Conservation (phyloP, 2,329 filamentous ascomycete genomes). For the Stromatinia cepivora region DNA sequence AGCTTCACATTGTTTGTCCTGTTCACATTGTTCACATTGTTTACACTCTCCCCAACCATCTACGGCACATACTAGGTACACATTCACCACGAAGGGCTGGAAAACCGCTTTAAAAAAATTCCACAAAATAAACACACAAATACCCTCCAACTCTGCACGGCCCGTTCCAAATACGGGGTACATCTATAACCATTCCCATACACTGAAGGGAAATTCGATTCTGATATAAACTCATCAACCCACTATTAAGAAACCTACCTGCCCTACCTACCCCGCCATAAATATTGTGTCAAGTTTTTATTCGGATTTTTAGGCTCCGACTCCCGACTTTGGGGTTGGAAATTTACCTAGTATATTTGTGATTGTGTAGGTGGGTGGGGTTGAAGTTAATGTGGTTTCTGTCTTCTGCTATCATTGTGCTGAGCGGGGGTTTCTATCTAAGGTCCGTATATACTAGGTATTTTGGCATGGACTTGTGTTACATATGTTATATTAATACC, state of each 20-base stretch:
- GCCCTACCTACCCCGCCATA: background rate
- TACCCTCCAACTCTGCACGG: background rate
- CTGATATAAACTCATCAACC: background rate
- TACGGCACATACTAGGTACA: too few relatives aligned
- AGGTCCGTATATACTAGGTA: too few relatives aligned
- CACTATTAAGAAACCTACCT: background rate
- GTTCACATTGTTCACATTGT: too few relatives aligned
- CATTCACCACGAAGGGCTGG: too few relatives aligned
- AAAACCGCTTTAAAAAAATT: too few relatives aligned
- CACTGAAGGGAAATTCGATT: background rate
- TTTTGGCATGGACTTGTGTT: too few relatives aligned
- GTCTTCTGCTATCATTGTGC: too few relatives aligned
- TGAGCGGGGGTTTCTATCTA: too few relatives aligned
- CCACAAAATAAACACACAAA: background rate
- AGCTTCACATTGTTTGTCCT: background rate
- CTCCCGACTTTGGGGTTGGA: background rate
- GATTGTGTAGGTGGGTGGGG: too few relatives aligned
- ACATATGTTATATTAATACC: background rate
- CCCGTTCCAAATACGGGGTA: slow-evolving; percentile 1
- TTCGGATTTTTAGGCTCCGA: background rate
- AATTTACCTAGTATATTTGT: background rate
- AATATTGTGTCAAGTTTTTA: background rate
- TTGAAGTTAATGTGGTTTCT: too few relatives aligned
- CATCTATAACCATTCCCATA: background rate
- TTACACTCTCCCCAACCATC: too few relatives aligned